Conservation (phyloP, 805 yeast species). For the Ogataea sp. region DNA sequence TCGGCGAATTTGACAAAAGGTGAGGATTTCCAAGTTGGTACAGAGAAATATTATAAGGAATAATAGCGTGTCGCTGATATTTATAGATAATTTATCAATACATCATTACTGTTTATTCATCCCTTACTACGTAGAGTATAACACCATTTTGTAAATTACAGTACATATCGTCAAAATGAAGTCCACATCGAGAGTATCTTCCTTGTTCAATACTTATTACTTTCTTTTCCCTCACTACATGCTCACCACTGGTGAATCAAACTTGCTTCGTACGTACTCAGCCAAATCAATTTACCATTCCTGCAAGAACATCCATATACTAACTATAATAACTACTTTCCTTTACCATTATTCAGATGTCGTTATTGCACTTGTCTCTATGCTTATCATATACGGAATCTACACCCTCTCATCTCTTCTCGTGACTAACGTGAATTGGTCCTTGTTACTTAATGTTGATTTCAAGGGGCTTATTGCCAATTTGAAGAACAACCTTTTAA, state of each 20-base stretch:
- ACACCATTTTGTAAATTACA: too few species aligned
- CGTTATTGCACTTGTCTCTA: not conserved
- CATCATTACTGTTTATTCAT: too few species aligned
- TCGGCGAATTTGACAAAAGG: too few species aligned
- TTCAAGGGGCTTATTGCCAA: too few species aligned
- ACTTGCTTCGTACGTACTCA: constrained; percentile 18
- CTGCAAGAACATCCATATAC: not conserved
- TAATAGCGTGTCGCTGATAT: too few species aligned
- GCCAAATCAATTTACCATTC: not conserved
- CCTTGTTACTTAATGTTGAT: too few species aligned
- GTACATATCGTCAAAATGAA: not conserved
- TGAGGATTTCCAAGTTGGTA: too few species aligned
- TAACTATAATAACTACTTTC: not conserved
- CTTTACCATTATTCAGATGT: not conserved
- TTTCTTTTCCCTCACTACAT: constrained; percentile 39
- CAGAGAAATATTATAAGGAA: too few species aligned
- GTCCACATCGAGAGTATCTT: not conserved
- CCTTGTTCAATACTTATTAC: constrained; percentile 28
- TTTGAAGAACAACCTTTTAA: too few species aligned
- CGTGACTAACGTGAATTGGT: not conserved
- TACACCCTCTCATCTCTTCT: not conserved
- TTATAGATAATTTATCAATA: too few species aligned
- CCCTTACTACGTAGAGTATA: too few species aligned
- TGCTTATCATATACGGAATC: not conserved
- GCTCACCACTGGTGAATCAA: constrained; percentile 38